Evolutionary conservation across 2,329 filamentous ascomycete species (phyloP), one percentile per base, ranked within the genome.

Genomic region (Botrytis tulipae): DNA sequence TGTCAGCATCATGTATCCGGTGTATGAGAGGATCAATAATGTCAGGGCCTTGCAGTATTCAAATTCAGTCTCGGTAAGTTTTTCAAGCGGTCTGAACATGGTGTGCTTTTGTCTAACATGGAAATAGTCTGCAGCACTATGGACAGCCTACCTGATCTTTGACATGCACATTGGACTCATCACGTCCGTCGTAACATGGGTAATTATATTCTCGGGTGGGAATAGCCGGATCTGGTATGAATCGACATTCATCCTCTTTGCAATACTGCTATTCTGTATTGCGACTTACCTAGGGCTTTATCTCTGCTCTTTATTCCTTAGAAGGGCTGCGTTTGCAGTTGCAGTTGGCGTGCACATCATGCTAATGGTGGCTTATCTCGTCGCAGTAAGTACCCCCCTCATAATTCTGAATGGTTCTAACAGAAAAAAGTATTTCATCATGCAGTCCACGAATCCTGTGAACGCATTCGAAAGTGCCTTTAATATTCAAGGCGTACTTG

Each of bases 311-410:
- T 37, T 37, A 12, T 60, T 35, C 59, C 59, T 60, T 9, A 5
- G 32, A 25, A 60, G 10, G 25, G 59, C 59, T 22, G 59, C 59
- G 18, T 60, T 60, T 37, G 59, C 59, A 5, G 76, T 79, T 40
- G 78, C 77, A 22, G 77, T 78, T 48, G 78, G 78, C 8, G 42
- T 78, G 42, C 78, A 80, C 61, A 67, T 76, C 16, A 66, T 80
- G 20, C 66, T 86, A 77, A 86, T 86, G 75, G 79, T 87, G 25
- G 76, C 86, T 14, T 87, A 87, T 75, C 82, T 87, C 67, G 83
- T 86, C 69, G 83, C 81, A 25, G 86, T 86, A 77, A 82, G 87
- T 80, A 84, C 90, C 65, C 87, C 88, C 1, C 90, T 32, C 16
- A 22, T 20, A 10, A 35, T 3, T 35, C 7, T 35, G n/a, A 59